Percentiles rank a stretch among this genome's conserved stretches.
Evolutionary conservation across 1,284 basidiomycete species (phyloP).

Genomic region (Naganishia liquefaciens): DNA sequence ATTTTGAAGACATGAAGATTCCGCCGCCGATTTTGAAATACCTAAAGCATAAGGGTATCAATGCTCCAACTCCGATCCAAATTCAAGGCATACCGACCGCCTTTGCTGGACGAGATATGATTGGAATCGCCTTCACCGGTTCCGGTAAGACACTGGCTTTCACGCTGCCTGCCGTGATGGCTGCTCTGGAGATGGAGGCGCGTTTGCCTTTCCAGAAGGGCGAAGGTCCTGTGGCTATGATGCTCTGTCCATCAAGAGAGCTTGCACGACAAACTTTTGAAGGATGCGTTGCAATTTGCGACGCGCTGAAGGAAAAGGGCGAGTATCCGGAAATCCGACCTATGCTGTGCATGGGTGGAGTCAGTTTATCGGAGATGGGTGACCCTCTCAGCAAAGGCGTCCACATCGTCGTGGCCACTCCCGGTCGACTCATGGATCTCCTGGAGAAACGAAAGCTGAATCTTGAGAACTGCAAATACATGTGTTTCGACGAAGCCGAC

Average conservation of each 20-base stretch:
- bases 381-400: slow-evolving; percentile 86
- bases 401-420: slow-evolving; percentile 71
- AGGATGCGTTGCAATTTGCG: slow-evolving; percentile 82
- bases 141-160: slow-evolving; percentile 90
- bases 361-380: slow-evolving; percentile 94
- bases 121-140: slow-evolving; percentile 93
- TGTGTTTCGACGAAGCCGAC: slow-evolving; percentile 99
- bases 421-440: slow-evolving; percentile 61
- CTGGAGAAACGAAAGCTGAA: slow-evolving; percentile 86
- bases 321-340: slow-evolving; percentile 80
- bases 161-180: slow-evolving; percentile 91
- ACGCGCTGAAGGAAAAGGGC: slow-evolving; percentile 73
- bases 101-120: slow-evolving; percentile 89
- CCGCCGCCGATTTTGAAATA: slow-evolving; percentile 79
- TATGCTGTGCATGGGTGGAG: slow-evolving; percentile 93
- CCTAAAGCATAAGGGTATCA: slow-evolving; percentile 81
- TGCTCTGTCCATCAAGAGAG: slow-evolving; percentile 93
- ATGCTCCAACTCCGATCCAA: slow-evolving; percentile 90
- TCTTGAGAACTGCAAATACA: slow-evolving; percentile 85
- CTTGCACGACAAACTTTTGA: slow-evolving; percentile 95
- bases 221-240: slow-evolving; percentile 92
- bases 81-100: slow-evolving; percentile 94
- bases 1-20: slow-evolving; percentile 98
- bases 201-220: slow-evolving; percentile 86
- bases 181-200: slow-evolving; percentile 86